Conservation (phyloP, 257 asterid genomes). For the Solanum appendiculatum region DNA sequence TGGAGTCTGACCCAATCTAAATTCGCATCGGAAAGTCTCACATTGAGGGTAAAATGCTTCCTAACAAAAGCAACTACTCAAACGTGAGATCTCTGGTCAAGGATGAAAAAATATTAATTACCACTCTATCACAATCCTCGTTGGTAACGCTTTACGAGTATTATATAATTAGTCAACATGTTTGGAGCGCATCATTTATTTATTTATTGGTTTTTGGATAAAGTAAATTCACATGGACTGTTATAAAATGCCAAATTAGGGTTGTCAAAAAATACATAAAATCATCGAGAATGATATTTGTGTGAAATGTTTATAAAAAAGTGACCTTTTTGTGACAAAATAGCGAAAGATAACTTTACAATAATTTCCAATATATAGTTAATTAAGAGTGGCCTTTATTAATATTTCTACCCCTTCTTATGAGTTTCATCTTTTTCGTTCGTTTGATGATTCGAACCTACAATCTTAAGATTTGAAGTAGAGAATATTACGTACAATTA, state of each 20-base stretch:
- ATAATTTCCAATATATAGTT: neutral
- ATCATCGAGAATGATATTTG: neutral
- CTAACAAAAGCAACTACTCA: no score
- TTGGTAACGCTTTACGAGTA: neutral
- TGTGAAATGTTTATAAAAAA: neutral
- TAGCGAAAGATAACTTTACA: neutral
- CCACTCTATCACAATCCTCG: no score
- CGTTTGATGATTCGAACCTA: no score
- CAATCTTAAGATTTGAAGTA: no score
- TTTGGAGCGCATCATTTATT: neutral
- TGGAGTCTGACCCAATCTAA: neutral
- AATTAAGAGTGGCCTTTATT: neutral
- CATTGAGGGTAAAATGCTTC: accelerated
- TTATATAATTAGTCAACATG: neutral
- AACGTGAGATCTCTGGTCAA: no score
- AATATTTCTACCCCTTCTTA: no score
- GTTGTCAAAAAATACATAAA: neutral
- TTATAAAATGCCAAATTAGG: neutral
- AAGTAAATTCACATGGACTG: neutral
- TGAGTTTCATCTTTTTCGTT: no score
- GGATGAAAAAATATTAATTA: no score
- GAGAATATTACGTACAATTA: no score
- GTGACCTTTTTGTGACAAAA: neutral
- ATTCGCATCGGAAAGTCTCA: no score
- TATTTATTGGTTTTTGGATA: neutral